Evolutionary conservation across 441 rosid species (phyloP), one percentile per base, ranked within the genome.

Genomic region (Bruguiera hainesii): DNA sequence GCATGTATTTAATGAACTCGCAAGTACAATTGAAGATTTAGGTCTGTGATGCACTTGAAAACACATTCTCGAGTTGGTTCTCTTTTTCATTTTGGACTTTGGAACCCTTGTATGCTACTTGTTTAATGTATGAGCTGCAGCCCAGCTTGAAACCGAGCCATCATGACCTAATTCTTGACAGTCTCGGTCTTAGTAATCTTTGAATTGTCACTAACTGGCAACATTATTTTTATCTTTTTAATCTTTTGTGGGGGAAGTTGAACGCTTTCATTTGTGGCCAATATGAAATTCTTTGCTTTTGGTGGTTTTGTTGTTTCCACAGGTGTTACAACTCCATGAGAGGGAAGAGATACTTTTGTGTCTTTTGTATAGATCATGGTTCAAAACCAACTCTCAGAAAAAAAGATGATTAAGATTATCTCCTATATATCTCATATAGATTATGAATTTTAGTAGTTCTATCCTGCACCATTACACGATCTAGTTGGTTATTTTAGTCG

Each of bases 1-100:
- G 63, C 37, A n/a, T 65, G 64, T 68, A 62, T 62, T 76, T 70
- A 65, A 67, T 64, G 72, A 21, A 69, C 63, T 62, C 60, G 66
- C 72, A 64, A 72, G 65, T 71, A 60, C 73, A 69, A 60, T 55
- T 67, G 59, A 60, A 48, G 51, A 61, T 58, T 56, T 71, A 56
- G 75, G 46, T 63, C 57, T 61, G 60, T 50, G 80, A 69, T 57
- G 66, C 49, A 21, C 64, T 57, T 23, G 63, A 57, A 57, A 46
- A 33, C 39, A 35, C 68, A 60, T 72, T 56, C 46, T 60, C 51
- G 18, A 6, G 52, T 49, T 66, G 61, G 67, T 46, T 69, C 56
- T n/a, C 64, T 31, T 48, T 62, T 65, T 66, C 16, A 28, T 51
- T 55, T 31, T 61, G 69, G 35, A 20, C 13, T 19, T 63, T 21